Evolutionary conservation across 2,329 filamentous ascomycete species (phyloP).

Genomic region (Leptographium radiaticola): DNA sequence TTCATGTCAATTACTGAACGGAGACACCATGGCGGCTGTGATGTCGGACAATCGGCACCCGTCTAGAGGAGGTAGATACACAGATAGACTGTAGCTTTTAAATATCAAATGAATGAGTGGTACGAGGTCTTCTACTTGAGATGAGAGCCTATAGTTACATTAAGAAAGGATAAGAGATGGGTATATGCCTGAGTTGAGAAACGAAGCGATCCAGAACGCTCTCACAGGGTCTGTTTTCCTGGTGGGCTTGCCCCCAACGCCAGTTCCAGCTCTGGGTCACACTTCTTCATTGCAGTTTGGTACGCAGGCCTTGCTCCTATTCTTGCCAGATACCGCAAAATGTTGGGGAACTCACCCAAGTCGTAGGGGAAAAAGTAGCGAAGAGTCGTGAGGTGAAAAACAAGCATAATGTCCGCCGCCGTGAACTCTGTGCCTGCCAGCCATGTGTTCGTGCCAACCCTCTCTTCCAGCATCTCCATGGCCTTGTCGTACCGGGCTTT

Average conservation of each 20-base stretch:
- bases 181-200: background rate
- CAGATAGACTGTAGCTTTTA: too few species aligned
- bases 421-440: constrained; percentile 50
- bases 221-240: background rate
- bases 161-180: background rate
- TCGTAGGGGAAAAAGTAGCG: constrained; percentile 34
- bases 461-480: constrained; percentile 32
- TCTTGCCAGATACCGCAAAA: constrained; percentile 32
- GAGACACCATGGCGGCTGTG: too few species aligned
- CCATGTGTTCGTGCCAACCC: constrained; percentile 34
- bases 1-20: too few species aligned
- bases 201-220: background rate
- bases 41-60: too few species aligned
- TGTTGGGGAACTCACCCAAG: constrained; percentile 25
- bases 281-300: constrained; percentile 31
- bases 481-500: constrained; percentile 21
- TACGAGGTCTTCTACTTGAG: background rate
- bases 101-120: too few species aligned
- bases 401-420: constrained; percentile 51
- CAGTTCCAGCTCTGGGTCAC: constrained; percentile 31
- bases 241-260: constrained; percentile 15
- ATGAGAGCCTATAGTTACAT: background rate
- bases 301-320: constrained; percentile 32
- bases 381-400: constrained; percentile 49
- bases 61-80: too few species aligned